phyloP scores from a whole-genome alignment of 225 moss, liverwort and hornwort genomes.

The Physcomitrium patens region DNA sequence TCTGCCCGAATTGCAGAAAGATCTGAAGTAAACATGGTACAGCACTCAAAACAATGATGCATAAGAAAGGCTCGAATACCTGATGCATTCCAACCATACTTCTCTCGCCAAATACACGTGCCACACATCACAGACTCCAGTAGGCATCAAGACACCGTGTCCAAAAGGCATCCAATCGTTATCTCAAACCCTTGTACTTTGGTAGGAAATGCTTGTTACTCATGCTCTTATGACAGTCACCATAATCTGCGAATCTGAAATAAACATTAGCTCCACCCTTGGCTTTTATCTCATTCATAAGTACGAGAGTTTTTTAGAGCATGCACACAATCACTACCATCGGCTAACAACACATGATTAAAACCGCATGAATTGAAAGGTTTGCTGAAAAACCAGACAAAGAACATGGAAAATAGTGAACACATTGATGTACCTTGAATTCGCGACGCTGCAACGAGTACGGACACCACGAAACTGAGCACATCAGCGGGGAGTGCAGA shows the following conservation, averaged over 20 bases:
- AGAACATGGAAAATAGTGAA: not conserved
- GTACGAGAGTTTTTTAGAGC: too few species aligned
- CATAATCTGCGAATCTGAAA: too few species aligned
- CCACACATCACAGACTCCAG: constrained; percentile 5
- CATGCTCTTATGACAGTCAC: too few species aligned
- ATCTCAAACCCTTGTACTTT: not conserved
- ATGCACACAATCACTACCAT: too few species aligned
- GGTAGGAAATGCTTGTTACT: not conserved
- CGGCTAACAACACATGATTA: too few species aligned
- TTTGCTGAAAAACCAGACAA: not conserved
- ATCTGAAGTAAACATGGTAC: constrained; percentile 19
- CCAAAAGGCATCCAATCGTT: not conserved
- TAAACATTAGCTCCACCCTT: too few species aligned
- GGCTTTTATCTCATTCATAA: too few species aligned
- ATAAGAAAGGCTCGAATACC: constrained; percentile 14
- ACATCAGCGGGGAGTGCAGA: not conserved
- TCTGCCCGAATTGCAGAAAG: constrained; percentile 69
- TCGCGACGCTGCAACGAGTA: constrained; percentile 20
- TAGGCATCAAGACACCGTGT: not conserved
- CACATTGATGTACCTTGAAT: constrained; percentile 34
- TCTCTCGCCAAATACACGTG: not conserved
- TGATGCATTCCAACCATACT: not conserved
- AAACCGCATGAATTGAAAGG: not conserved
- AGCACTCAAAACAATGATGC: too few species aligned
- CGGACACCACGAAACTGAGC: constrained; percentile 21